Base-by-base conservation (phyloP, 2,329 filamentous ascomycete genomes). In the Penicillium sp. region DNA sequence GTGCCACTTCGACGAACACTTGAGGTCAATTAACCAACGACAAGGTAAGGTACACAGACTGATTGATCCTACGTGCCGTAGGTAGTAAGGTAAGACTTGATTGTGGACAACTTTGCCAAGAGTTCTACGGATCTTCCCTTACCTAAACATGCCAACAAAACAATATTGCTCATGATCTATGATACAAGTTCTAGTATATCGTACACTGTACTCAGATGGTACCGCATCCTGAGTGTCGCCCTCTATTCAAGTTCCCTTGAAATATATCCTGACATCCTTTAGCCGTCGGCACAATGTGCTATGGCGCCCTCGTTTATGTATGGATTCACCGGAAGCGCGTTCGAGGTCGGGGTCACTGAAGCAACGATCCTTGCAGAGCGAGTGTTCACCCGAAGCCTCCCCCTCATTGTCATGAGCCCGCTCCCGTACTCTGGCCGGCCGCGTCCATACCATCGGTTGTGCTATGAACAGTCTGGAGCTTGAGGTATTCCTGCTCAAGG, bases 401-500 rank as follows among this genome's bases (percentile, higher is more conserved):
- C 41, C 13, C n/a, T 47, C 14, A 22, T 19, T 16, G 22, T 69
- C 62, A 76, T 64, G 67, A 63, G 10, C 63, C 64, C 22, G 66
- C 57, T 22, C 57, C 65, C 39, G 64, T 52, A 51, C 59, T 66
- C 37, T 66, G 58, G 2, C 55, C 58, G n/a, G 66, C 58, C 60
- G 60, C 56, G 44, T 55, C 66, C 55, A 58, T 50, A 16, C 60
- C 68, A 37, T 68, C 69, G 27, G 64, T 71, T 22, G 78, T 80
- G 60, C 85, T 81, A 60, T 82, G 84, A 33, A 98, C 93, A 4
- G 81, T 90, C 79, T 99, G 95, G 35, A 92, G 82, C 75, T 94
- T 94, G 74, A 89, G 88, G 76, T 97, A 98, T 75, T 99, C 91
- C 69, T 89, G 85, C 78, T 98, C 93, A 50, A 99, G 81, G 6